Evolutionary conservation across 768 basidiomycete genomes (phyloP).

Genomic region (Termitomyces bulborhizus): DNA sequence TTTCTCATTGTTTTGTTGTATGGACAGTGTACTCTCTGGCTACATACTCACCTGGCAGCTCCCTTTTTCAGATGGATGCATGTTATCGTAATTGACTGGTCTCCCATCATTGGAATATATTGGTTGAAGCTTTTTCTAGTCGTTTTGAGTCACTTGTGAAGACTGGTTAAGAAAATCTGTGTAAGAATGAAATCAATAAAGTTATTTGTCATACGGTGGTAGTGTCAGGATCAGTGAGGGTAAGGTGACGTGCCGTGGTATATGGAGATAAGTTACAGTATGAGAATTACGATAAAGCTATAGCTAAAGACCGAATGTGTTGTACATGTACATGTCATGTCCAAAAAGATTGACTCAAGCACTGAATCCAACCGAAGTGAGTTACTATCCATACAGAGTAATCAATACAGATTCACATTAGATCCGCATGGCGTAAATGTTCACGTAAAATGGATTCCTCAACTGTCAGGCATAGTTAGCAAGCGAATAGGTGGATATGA

Average conservation of each 20-base stretch:
- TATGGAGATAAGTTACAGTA: not conserved
- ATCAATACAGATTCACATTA: slow-evolving; percentile 41
- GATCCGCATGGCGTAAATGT: slow-evolving; percentile 63
- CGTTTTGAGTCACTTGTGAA: not conserved
- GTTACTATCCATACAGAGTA: slow-evolving; percentile 1
- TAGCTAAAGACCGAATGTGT: not conserved
- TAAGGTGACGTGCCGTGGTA: not conserved
- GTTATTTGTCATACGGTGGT: not conserved
- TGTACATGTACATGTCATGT: slow-evolving; percentile 1
- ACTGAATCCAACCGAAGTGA: slow-evolving; percentile 3
- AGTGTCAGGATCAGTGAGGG: not conserved
- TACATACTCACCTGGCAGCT: not conserved
- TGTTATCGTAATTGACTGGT: slow-evolving; percentile 2
- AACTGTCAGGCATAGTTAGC: slow-evolving; percentile 29
- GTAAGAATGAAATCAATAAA: not conserved
- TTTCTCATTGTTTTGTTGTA: slow-evolving; percentile 2
- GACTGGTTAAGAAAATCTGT: not conserved
- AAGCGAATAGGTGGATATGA: slow-evolving; percentile 1
- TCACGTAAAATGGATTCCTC: slow-evolving; percentile 69
- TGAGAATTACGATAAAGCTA: not conserved
- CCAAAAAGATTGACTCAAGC: not conserved
- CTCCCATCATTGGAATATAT: not conserved
- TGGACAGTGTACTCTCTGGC: not conserved
- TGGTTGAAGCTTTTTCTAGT: slow-evolving; percentile 17
- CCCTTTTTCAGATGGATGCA: slow-evolving; percentile 1